Evolutionary conservation across 2,329 filamentous ascomycete species (phyloP).

Genomic region (Sporothrix humicola): DNA sequence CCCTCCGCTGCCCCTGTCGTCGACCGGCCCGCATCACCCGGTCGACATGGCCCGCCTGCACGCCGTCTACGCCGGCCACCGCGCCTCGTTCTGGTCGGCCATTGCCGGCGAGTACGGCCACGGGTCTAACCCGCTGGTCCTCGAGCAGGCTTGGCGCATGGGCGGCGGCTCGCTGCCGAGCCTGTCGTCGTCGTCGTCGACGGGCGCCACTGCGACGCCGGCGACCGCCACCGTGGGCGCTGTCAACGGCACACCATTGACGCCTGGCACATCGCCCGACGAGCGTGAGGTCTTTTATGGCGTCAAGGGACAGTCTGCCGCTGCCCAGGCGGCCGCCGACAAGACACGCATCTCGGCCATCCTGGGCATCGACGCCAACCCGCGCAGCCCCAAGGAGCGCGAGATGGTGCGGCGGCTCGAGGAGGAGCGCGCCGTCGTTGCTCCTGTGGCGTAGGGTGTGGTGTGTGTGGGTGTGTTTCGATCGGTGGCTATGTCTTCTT

Average conservation of each 20-base stretch:
- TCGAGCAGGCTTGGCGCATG: conserved; percentile 72
- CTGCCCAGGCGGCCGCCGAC: conserved; percentile 44
- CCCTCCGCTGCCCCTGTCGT: conserved; percentile 46
- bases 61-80: conserved; percentile 72
- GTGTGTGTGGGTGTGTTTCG: not conserved
- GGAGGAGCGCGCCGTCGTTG: conserved; percentile 48
- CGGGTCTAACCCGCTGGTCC: conserved; percentile 63
- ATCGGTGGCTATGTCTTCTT: not conserved
- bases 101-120: conserved; percentile 74
- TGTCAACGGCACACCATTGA: conserved; percentile 53
- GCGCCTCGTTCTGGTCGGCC: conserved; percentile 73
- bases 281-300: conserved; percentile 51
- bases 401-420: conserved; percentile 63
- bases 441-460: conserved; percentile 28
- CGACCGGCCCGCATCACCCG: conserved; percentile 49
- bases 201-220: conserved; percentile 36
- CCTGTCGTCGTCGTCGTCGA: not conserved
- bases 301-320: conserved; percentile 40
- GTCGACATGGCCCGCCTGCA: conserved; percentile 71
- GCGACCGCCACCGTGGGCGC: not conserved
- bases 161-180: conserved; percentile 42
- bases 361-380: conserved; percentile 64
- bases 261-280: conserved; percentile 59
- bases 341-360: conserved; percentile 69
- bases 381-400: conserved; percentile 61